phyloP scores from a whole-genome alignment of 441 rosid species.

The Viola pubescens region DNA sequence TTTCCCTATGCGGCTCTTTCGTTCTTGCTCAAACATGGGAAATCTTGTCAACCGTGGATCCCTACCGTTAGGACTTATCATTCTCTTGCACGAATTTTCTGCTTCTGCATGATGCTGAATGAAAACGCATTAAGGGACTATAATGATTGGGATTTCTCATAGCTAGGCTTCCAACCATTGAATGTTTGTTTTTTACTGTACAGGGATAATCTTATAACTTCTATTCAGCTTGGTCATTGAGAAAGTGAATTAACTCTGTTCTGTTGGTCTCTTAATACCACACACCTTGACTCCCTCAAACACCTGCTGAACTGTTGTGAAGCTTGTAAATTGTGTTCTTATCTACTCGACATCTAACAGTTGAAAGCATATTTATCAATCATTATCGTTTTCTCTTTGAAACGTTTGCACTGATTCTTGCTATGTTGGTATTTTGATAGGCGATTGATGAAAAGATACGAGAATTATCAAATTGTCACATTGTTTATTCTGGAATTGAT shows the following conservation, averaged over 20 bases:
- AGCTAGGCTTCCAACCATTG: neutral
- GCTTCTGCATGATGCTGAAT: conserved; percentile 10
- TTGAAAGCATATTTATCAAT: neutral
- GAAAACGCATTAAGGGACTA: neutral
- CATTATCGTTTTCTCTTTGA: no score
- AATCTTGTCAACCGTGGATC: no score
- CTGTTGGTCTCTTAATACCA: no score
- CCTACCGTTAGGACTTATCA: no score
- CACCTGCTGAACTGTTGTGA: neutral
- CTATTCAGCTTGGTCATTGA: no score
- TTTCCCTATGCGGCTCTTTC: no score
- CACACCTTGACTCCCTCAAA: no score
- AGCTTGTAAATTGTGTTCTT: neutral
- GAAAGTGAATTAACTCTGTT: no score
- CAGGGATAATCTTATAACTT: neutral
- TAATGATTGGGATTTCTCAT: neutral
- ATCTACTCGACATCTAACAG: neutral
- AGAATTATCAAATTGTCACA: conserved; percentile 91
- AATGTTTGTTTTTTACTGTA: neutral
- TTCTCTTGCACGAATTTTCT: neutral
- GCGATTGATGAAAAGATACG: conserved; percentile 95
- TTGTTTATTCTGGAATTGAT: conserved; percentile 61
- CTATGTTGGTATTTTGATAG: conserved; percentile 26
- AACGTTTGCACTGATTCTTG: no score
- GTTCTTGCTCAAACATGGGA: no score